Conservation (phyloP, 768 basidiomycete species). For the Gloeostereum incarnatum region DNA sequence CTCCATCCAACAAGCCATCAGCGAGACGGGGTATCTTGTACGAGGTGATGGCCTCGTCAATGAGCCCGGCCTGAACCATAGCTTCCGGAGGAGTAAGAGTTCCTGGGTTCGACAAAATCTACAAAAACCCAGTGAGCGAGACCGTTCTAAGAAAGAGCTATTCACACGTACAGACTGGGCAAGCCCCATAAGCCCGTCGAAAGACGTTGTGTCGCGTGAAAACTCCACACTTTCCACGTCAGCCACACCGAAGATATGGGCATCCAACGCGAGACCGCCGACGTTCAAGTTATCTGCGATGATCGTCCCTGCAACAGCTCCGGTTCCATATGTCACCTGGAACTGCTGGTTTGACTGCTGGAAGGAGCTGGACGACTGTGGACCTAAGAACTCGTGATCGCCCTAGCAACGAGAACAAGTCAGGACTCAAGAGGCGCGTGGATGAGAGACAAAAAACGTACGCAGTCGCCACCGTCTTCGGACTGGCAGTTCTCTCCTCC, state of each 20-base stretch:
- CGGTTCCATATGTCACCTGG: slow-evolving; percentile 61
- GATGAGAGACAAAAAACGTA: slow-evolving; percentile 15
- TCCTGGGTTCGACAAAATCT: slow-evolving; percentile 53
- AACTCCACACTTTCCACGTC: slow-evolving; percentile 54
- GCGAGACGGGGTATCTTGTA: slow-evolving; percentile 73
- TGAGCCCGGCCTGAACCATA: slow-evolving; percentile 45
- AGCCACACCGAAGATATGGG: slow-evolving; percentile 65
- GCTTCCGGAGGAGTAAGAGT: slow-evolving; percentile 65
- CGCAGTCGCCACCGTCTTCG: slow-evolving; percentile 29
- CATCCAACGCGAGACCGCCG: slow-evolving; percentile 47
- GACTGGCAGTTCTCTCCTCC: slow-evolving; percentile 44
- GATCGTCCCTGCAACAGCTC: slow-evolving; percentile 55
- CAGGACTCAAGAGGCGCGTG: background rate
- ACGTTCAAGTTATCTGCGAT: slow-evolving; percentile 54
- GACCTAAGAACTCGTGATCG: slow-evolving; percentile 58
- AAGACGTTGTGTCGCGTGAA: slow-evolving; percentile 33
- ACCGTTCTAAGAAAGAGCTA: background rate
- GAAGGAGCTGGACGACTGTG: slow-evolving; percentile 54
- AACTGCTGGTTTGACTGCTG: slow-evolving; percentile 39
- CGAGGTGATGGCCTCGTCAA: slow-evolving; percentile 58
- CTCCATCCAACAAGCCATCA: slow-evolving; percentile 64
- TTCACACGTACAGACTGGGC: slow-evolving; percentile 49
- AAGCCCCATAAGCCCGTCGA: slow-evolving; percentile 74
- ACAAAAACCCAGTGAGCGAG: background rate
- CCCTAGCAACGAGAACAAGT: slow-evolving; percentile 26